Percentiles rank a stretch among this genome's conserved stretches.
phyloP scores from a whole-genome alignment of 78 protist species.

The slime mould (Dictyostelium discoideum) region dicty_2.7 NC_007088.5:7055001-7055500 shows the following conservation, averaged over 20 bases:
- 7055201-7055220: conserved; percentile 78
- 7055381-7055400: too few species aligned
- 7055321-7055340: too few species aligned
- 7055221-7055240: neutral
- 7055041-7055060: conserved; percentile 89
- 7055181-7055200: conserved; percentile 51
- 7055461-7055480: neutral
- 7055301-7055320: too few species aligned
- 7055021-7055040: conserved; percentile 73
- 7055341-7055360: too few species aligned
- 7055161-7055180: conserved; percentile 55
- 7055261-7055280: neutral
- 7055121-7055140: conserved; percentile 89
- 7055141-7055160: conserved; percentile 90
- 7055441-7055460: neutral
- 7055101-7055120: conserved; percentile 92
- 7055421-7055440: neutral
- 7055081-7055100: conserved; percentile 97
- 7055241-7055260: too few species aligned
- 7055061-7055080: conserved; percentile 91
- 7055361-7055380: too few species aligned
- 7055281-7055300: neutral
- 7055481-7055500: conserved; percentile 58
- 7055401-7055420: neutral
- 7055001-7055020: conserved; percentile 89